Base-by-base conservation (phyloP, 2,329 filamentous ascomycete genomes). In the Colletotrichum sp. region DNA sequence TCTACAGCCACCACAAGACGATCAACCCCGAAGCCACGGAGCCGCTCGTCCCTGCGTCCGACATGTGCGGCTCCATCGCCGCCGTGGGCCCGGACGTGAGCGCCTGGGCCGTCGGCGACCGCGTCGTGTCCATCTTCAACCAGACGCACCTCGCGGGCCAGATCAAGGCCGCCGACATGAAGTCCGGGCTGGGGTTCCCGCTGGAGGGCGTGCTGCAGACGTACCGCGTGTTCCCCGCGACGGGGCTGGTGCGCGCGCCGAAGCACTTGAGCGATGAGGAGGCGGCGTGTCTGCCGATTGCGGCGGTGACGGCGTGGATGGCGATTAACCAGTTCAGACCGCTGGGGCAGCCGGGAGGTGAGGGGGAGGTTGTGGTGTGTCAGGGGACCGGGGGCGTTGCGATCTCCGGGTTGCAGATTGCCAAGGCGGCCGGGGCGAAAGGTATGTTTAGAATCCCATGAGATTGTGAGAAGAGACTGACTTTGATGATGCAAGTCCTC, bases 71-170 rank as follows among this genome's bases (percentile, higher is more conserved):
- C 61, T 87, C 88, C 11, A 86, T 95, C 62, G 85, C 90, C 3
- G 86, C 84, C n/a, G 84, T 86, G 12, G 81, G 83, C 5, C 84
- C 90, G 2, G 81, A 83, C 4, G 84, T 85, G 8, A 62, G 77
- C 7, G 79, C 80, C 39, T 91, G 90, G 85, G 86, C 87, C 70
- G 83, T 86, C 19, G 93, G 93, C 74, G 90, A 94, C 73, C 90
- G 92, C n/a, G 93, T 95, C 52, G 87, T 94, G 71, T 90, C 90
- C 25, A 93, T 90, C 68, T 95, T 94, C 83, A 89, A 89, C 79
- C 89, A 90, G 81, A 84, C 83, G 9, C 89, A 91, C 79, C 84
- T 92, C 69, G 88, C 87, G 5, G 92, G 92, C n/a, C 90, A 92
- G 80, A 85, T 94, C 75, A 86, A 87, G 29, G 89, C 88, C 68